These are phyloP conservation scores for Salix udensis DNA, from an alignment of 345 rosid species.

Conservation along the genomic window DNA sequence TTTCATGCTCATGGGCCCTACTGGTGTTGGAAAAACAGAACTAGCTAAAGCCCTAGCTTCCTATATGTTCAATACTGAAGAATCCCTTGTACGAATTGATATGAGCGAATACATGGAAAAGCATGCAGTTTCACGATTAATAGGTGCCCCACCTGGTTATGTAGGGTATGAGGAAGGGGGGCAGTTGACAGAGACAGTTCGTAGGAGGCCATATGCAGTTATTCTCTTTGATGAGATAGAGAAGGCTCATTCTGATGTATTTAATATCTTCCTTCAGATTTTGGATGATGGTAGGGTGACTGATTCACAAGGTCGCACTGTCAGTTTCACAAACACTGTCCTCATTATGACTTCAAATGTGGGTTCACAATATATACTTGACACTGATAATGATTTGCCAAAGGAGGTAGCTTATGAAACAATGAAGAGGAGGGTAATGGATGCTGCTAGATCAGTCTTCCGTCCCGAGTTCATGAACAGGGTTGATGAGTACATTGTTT, in stretches of 20 bases:
- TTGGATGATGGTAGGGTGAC: conserved; percentile 97
- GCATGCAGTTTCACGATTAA: conserved; percentile 93
- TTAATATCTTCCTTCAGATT: conserved; percentile 93
- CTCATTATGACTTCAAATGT: conserved; percentile 95
- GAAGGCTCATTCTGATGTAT: conserved; percentile 92
- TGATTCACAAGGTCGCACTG: conserved; percentile 93
- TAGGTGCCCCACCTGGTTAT: conserved; percentile 99
- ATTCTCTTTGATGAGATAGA: conserved; percentile 98
- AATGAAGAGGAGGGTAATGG: conserved; percentile 79
- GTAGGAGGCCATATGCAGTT: conserved; percentile 91
- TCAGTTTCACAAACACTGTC: conserved; percentile 88
- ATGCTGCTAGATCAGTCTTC: conserved; percentile 93
- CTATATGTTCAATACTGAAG: conserved; percentile 91
- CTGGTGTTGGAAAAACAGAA: conserved; percentile 98
- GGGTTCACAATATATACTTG: conserved; percentile 82
- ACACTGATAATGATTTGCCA: conserved; percentile 52
- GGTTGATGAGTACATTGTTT: conserved; percentile 95
- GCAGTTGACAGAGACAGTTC: conserved; percentile 84
- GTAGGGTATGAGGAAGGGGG: conserved; percentile 99
- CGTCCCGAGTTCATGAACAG: conserved; percentile 98
- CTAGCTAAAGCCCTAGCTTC: conserved; percentile 93
- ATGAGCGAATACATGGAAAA: conserved; percentile 99
- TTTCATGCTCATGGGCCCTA: conserved; percentile 99
- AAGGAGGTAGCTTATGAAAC: conserved; percentile 67
- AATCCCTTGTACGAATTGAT: conserved; percentile 87